Conservation (phyloP, 2,329 filamentous ascomycete species). For the Ophiostoma perfectum region DNA sequence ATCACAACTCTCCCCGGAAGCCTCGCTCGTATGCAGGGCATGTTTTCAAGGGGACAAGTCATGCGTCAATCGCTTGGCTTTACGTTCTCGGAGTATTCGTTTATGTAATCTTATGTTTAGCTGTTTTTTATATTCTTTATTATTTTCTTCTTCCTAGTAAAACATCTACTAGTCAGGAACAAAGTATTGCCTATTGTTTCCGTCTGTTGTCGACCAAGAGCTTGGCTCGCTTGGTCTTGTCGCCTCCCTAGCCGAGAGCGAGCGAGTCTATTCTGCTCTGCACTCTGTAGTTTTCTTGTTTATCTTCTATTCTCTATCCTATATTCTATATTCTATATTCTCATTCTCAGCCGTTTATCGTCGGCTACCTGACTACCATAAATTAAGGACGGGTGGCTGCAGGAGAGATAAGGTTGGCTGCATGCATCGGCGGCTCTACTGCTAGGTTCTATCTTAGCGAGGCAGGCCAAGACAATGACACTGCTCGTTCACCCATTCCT, state of each 20-base stretch:
- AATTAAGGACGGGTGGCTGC: slow-evolving; percentile 1
- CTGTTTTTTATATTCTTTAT: not conserved
- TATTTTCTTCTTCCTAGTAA: not conserved
- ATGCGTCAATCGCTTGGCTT: too few relatives aligned
- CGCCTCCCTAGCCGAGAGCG: not conserved
- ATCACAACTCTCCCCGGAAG: too few relatives aligned
- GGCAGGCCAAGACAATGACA: not conserved
- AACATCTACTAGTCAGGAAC: not conserved
- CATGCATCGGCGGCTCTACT: not conserved
- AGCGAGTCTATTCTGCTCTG: not conserved
- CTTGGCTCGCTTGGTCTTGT: slow-evolving; percentile 4
- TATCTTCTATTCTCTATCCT: not conserved
- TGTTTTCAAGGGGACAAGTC: too few relatives aligned
- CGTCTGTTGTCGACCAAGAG: slow-evolving; percentile 11
- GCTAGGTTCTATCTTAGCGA: not conserved
- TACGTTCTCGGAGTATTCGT: too few relatives aligned
- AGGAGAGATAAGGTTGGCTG: not conserved
- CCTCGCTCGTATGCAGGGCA: too few relatives aligned
- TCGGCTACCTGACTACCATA: not conserved
- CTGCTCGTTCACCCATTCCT: not conserved
- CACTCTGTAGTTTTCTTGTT: not conserved
- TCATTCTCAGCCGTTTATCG: too few relatives aligned
- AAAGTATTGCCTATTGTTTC: not conserved
- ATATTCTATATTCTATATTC: too few relatives aligned
- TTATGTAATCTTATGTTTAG: too few relatives aligned